A percentile compares a stretch with the other conserved stretches of the same genome.
Evolutionary conservation across 495 filamentous ascomycete genomes (phyloP).

Genomic region (Penicillium canescens): DNA sequence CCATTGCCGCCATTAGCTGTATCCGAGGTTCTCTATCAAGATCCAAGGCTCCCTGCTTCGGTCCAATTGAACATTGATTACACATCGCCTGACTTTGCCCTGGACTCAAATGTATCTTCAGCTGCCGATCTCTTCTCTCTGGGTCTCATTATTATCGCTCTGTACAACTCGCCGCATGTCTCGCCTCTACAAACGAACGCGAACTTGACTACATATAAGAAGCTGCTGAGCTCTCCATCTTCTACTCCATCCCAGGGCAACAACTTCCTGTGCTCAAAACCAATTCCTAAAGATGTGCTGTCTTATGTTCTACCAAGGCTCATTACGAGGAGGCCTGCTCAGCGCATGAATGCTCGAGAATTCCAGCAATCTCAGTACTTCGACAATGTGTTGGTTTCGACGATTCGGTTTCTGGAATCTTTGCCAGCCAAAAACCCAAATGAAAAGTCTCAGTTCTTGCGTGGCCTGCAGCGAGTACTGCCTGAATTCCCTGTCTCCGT

Average conservation of each 20-base stretch:
- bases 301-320: constrained; percentile 75
- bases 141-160: constrained; percentile 80
- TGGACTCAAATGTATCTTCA: constrained; percentile 80
- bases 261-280: constrained; percentile 75
- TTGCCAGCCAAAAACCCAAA: constrained; percentile 87
- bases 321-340: constrained; percentile 81
- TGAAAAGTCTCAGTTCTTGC: constrained; percentile 90
- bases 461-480: constrained; percentile 81
- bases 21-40: constrained; percentile 79
- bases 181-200: constrained; percentile 82
- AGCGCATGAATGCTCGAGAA: constrained; percentile 83
- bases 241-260: constrained; percentile 76
- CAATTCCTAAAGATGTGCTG: constrained; percentile 77
- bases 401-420: constrained; percentile 88
- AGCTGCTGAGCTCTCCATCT: constrained; percentile 72
- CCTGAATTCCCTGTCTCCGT: constrained; percentile 90
- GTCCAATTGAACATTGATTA: constrained; percentile 93
- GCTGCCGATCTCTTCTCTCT: constrained; percentile 91
- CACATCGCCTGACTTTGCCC: constrained; percentile 87
- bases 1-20: constrained; percentile 75
- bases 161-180: constrained; percentile 89
- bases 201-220: constrained; percentile 77
- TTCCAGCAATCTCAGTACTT: constrained; percentile 95
- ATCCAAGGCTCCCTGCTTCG: constrained; percentile 76
- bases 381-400: constrained; percentile 92